Percentiles rank a stretch among this genome's conserved stretches.
Evolutionary conservation across 2,329 filamentous ascomycete species (phyloP).

Genomic region (Huntiella abstrusa): DNA sequence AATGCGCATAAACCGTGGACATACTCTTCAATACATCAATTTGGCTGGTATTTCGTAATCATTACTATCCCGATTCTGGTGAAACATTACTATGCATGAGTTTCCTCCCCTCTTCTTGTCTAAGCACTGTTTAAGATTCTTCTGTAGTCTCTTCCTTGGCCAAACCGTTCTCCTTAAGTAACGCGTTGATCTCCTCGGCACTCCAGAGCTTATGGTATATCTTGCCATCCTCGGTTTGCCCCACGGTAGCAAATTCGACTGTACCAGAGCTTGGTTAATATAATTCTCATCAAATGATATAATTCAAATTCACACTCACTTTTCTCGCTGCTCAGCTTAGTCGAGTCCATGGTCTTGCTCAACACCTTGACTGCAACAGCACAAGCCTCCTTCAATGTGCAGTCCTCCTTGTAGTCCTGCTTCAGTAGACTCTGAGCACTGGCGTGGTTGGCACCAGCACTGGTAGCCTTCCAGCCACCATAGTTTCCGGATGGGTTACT

Average conservation of each 20-base stretch:
- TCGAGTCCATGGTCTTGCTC: conserved; percentile 99
- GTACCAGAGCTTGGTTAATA: conserved; percentile 2
- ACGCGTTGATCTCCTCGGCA: conserved; percentile 83
- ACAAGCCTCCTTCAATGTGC: conserved; percentile 86
- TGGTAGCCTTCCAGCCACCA: conserved; percentile 97
- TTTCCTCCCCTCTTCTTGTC: too few relatives aligned
- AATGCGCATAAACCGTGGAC: background rate
- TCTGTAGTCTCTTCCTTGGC: conserved; percentile 67
- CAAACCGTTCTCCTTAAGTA: conserved; percentile 89
- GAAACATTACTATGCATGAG: background rate
- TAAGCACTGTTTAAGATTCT: conserved; percentile 30
- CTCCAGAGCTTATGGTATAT: conserved; percentile 98
- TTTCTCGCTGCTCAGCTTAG: conserved; percentile 97
- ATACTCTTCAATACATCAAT: background rate
- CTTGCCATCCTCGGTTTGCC: conserved; percentile 83
- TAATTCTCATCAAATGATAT: too few relatives aligned
- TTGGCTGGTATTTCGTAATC: conserved; percentile 1
- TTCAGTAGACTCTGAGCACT: conserved; percentile 93
- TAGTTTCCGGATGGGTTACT: conserved; percentile 99
- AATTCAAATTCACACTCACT: conserved; percentile 40
- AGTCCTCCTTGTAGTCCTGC: conserved; percentile 99
- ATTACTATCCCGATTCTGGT: conserved; percentile 8
- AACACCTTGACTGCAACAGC: conserved; percentile 95
- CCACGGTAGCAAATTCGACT: conserved; percentile 98
- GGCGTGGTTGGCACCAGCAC: conserved; percentile 93